These are phyloP conservation scores for Hericium alpestre DNA, from an alignment of 768 basidiomycete genomes.

Conservation along the genomic window DNA sequence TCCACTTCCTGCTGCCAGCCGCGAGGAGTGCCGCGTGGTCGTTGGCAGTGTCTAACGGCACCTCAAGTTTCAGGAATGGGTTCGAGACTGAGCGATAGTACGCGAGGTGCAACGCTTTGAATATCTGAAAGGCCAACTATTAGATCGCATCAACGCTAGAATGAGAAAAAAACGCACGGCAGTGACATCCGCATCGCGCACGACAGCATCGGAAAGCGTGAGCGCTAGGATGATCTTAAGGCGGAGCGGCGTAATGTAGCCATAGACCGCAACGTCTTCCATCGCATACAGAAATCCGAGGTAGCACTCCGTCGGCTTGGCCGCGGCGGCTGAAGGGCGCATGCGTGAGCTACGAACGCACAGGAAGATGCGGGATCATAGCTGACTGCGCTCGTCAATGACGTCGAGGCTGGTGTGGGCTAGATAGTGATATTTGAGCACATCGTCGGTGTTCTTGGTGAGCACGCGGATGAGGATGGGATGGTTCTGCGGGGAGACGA, in stretches of 20 bases:
- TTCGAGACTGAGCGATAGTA: conserved; percentile 79
- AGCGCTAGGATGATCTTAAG: conserved; percentile 80
- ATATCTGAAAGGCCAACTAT: conserved; percentile 42
- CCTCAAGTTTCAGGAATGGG: conserved; percentile 69
- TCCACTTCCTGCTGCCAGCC: conserved; percentile 59
- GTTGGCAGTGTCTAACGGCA: conserved; percentile 31
- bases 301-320: conserved; percentile 68
- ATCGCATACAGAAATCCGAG: conserved; percentile 81
- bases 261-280: conserved; percentile 89
- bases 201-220: conserved; percentile 69
- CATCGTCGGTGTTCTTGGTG: conserved; percentile 41
- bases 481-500: conserved; percentile 77
- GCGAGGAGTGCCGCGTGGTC: conserved; percentile 48
- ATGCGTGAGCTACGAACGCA: not conserved
- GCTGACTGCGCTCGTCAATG: conserved; percentile 81
- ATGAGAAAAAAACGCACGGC: conserved; percentile 36
- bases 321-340: conserved; percentile 22
- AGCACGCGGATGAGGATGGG: conserved; percentile 73
- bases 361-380: conserved; percentile 5
- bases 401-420: conserved; percentile 87
- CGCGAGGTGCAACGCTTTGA: conserved; percentile 81
- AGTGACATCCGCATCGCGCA: conserved; percentile 70
- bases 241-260: conserved; percentile 80
- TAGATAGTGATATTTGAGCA: conserved; percentile 82
- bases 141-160: not conserved